phyloP scores from a whole-genome alignment of 345 rosid genomes.

The Boechera retrofracta region DNA sequence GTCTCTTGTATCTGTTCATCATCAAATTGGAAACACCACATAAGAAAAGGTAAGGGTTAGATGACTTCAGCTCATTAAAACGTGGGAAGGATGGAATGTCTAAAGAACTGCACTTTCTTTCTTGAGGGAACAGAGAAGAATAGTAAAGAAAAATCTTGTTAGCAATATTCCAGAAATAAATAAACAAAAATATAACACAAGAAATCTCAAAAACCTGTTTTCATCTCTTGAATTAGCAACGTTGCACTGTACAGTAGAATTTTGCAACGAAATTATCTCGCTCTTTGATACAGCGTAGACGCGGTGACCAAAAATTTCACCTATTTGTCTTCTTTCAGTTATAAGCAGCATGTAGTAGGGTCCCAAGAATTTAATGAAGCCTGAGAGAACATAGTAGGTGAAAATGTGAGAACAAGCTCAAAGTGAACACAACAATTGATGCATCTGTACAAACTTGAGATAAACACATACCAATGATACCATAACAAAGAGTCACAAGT shows the following conservation, averaged over 20 bases:
- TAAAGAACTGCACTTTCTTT: not conserved
- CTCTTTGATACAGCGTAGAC: conserved; percentile 79
- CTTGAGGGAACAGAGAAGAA: not conserved
- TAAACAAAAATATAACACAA: not conserved
- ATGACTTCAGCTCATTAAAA: not conserved
- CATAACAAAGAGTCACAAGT: conserved; percentile 82
- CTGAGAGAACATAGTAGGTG: conserved; percentile 44
- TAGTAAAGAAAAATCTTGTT: not conserved
- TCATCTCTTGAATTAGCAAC: conserved; percentile 60
- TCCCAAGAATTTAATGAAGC: conserved; percentile 84
- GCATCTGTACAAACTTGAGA: not conserved
- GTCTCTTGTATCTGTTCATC: conserved; percentile 88
- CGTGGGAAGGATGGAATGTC: not conserved
- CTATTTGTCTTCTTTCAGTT: conserved; percentile 77
- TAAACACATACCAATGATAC: conserved; percentile 75
- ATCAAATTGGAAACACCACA: conserved; percentile 19
- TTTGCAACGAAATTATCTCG: conserved; percentile 73
- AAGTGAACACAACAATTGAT: not conserved
- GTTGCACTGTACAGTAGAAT: conserved; percentile 54
- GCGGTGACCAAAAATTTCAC: conserved; percentile 74
- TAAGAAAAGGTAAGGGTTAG: not conserved
- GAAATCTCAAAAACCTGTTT: conserved; percentile 61
- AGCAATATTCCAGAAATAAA: not conserved
- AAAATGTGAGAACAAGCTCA: not conserved
- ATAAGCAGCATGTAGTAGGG: conserved; percentile 92